These are phyloP conservation scores for Musa beccarii DNA, from an alignment of 176 grass and related monocot species.

Conservation along the genomic window DNA sequence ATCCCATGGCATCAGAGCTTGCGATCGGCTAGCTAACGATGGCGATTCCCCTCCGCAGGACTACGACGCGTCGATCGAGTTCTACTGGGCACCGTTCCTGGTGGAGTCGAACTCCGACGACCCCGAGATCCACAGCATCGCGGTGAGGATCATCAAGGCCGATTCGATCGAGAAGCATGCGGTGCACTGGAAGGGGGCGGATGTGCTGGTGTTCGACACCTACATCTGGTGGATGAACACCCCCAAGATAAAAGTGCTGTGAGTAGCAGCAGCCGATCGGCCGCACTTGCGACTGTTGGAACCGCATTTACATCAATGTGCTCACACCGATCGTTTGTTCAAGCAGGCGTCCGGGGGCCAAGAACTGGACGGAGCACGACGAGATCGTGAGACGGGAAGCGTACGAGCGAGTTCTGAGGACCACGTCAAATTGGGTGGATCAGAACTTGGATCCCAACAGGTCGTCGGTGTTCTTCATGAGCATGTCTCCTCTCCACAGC, in stretches of 20 bases:
- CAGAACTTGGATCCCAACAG: constrained; percentile 42
- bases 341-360: constrained; percentile 48
- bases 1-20: background rate
- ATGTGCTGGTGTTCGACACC: constrained; percentile 3
- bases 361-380: constrained; percentile 58
- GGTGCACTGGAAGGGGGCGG: constrained; percentile 4
- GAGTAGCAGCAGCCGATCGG: background rate
- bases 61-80: constrained; percentile 65
- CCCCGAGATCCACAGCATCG: constrained; percentile 64
- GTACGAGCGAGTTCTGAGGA: constrained; percentile 48
- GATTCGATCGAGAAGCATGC: constrained; percentile 7
- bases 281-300: too few relatives aligned
- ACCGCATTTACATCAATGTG: too few relatives aligned
- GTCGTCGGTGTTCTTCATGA: constrained; percentile 69
- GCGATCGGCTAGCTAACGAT: background rate
- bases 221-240: constrained; percentile 23
- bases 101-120: constrained; percentile 75
- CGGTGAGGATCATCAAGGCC: constrained; percentile 4
- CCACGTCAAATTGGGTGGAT: constrained; percentile 49
- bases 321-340: background rate
- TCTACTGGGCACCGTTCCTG: constrained; percentile 90
- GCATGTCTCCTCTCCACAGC: constrained; percentile 71
- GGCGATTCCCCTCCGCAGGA: constrained; percentile 15
- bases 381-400: constrained; percentile 53
- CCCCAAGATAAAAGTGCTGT: constrained; percentile 16